A percentile compares a stretch with the other conserved stretches of the same genome.
These are phyloP conservation scores for Alnus rubra DNA, from an alignment of 306 rosid genomes.

Conservation along the genomic window DNA sequence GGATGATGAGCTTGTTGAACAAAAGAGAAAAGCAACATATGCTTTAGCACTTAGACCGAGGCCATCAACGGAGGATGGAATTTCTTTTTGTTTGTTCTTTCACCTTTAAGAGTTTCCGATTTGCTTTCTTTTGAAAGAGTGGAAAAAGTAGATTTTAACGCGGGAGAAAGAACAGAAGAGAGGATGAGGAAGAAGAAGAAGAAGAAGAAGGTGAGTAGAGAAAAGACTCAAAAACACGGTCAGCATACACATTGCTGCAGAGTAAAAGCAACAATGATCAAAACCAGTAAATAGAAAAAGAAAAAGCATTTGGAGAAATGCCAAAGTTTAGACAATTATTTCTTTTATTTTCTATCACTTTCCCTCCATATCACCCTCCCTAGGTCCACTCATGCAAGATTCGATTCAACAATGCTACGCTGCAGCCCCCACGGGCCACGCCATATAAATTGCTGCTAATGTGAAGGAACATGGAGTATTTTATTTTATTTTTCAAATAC, in stretches of 20 bases:
- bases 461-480: neutral
- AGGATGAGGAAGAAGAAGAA: conserved; percentile 15
- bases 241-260: conserved; percentile 3
- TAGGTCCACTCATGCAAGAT: neutral
- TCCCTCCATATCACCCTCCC: neutral
- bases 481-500: conserved; percentile 17
- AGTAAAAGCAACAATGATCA: neutral
- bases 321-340: neutral
- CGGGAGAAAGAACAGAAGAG: conserved; percentile 21
- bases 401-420: conserved; percentile 6
- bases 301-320: neutral
- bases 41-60: conserved; percentile 72
- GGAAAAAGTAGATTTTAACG: conserved; percentile 30
- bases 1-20: conserved; percentile 46
- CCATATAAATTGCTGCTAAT: neutral
- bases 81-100: conserved; percentile 45
- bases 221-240: conserved; percentile 26
- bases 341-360: neutral
- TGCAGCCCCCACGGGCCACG: neutral
- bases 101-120: conserved; percentile 26
- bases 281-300: neutral
- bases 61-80: conserved; percentile 44
- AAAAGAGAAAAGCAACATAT: conserved; percentile 46
- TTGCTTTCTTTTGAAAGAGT: conserved; percentile 28
- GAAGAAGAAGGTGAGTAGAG: conserved; percentile 9